Evolutionary conservation across 148 eudicot genomes (phyloP).

Genomic region (Chenopodium quinoa): DNA sequence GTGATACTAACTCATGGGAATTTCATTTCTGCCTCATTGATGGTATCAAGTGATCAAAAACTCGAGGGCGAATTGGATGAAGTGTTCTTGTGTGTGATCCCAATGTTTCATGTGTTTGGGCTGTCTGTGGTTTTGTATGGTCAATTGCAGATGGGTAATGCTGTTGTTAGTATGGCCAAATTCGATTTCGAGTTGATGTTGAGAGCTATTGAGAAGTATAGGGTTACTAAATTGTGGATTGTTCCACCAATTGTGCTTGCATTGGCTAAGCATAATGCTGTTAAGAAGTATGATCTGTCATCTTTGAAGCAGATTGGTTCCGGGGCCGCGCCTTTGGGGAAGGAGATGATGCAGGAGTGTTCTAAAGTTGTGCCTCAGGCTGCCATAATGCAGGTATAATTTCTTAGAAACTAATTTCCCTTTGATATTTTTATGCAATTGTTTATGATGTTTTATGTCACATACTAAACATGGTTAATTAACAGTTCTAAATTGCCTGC

Average conservation of each 20-base stretch:
- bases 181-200: slow-evolving; percentile 63
- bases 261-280: slow-evolving; percentile 54
- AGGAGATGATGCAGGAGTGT: slow-evolving; percentile 68
- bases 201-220: slow-evolving; percentile 55
- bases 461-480: neutral
- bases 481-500: neutral
- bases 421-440: neutral
- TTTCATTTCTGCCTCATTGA: slow-evolving; percentile 51
- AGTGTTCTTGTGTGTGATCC: slow-evolving; percentile 55
- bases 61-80: slow-evolving; percentile 44
- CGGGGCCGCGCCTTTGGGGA: slow-evolving; percentile 82
- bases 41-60: slow-evolving; percentile 55
- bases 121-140: slow-evolving; percentile 47
- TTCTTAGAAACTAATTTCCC: neutral
- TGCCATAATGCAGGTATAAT: slow-evolving; percentile 46
- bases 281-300: slow-evolving; percentile 59
- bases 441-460: neutral
- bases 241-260: slow-evolving; percentile 77
- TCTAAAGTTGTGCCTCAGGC: slow-evolving; percentile 55
- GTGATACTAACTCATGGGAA: slow-evolving; percentile 65
- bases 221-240: slow-evolving; percentile 61
- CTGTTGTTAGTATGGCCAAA: slow-evolving; percentile 50
- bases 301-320: slow-evolving; percentile 67
- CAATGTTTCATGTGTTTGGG: slow-evolving; percentile 87
- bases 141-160: slow-evolving; percentile 59